Evolutionary conservation across 202 grass and related monocot species (phyloP).

Genomic region (Elaeis oleifera): DNA sequence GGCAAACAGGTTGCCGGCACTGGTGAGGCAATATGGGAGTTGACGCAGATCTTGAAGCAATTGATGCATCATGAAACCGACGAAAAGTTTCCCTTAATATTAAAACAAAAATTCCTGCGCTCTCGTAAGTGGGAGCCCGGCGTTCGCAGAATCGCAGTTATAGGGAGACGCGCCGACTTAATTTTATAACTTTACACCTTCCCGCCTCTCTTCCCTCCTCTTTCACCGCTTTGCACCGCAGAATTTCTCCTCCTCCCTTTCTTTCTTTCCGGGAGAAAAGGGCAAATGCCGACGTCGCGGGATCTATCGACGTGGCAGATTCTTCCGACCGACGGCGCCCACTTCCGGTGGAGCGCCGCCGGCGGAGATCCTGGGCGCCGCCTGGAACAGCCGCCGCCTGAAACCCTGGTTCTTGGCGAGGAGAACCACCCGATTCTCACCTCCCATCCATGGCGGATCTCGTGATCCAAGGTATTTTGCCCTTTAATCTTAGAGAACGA

Average conservation of each 20-base stretch:
- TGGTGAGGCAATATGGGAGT: no score
- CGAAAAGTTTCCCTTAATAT: no score
- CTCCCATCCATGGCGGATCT: conserved; percentile 53
- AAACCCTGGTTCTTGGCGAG: conserved; percentile 5
- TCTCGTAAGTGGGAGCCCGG: no score
- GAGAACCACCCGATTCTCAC: neutral
- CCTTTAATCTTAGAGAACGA: neutral
- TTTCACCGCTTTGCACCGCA: neutral
- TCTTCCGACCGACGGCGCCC: conserved; percentile 32
- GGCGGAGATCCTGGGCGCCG: neutral
- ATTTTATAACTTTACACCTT: neutral
- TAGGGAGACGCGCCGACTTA: no score
- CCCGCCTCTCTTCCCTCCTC: neutral
- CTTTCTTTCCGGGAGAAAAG: neutral
- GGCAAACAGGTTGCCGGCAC: no score
- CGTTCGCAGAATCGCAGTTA: no score
- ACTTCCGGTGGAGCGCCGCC: conserved; percentile 41
- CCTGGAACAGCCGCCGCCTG: neutral
- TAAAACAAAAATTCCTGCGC: no score
- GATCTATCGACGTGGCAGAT: conserved; percentile 51
- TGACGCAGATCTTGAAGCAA: no score
- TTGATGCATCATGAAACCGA: no score
- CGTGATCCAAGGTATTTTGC: conserved; percentile 34
- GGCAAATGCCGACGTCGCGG: neutral
- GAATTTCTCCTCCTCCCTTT: neutral